Conservation (phyloP, 208 protist genomes). For the Wallacemonas sp. region DNA sequence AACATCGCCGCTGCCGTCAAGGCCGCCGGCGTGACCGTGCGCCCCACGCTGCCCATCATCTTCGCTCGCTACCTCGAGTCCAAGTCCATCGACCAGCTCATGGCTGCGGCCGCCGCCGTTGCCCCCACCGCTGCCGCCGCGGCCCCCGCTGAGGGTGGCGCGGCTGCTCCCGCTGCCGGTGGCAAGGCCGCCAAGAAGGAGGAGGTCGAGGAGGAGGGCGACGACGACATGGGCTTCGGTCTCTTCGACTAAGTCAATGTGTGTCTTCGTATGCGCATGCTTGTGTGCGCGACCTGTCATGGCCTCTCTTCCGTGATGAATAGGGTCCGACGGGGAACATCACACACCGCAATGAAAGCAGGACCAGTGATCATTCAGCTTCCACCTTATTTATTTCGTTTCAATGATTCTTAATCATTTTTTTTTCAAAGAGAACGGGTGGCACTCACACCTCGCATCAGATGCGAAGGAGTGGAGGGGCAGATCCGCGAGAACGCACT, state of each 20-base stretch:
- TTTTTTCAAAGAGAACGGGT: too few relatives aligned
- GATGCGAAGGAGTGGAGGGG: too few relatives aligned
- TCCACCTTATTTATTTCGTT: too few relatives aligned
- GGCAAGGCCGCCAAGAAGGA: conserved; percentile 21
- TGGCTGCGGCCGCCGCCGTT: conserved; percentile 46
- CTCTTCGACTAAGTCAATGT: conserved; percentile 69
- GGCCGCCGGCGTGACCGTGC: conserved; percentile 68
- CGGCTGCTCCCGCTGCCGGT: conserved; percentile 16
- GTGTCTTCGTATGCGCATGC: too few relatives aligned
- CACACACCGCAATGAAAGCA: too few relatives aligned
- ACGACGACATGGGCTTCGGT: conserved; percentile 82
- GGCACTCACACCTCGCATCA: too few relatives aligned
- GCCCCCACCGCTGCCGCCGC: conserved; percentile 38
- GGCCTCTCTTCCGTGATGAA: too few relatives aligned
- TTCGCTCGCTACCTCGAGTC: conserved; percentile 84
- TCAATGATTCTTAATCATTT: too few relatives aligned
- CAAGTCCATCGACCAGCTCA: conserved; percentile 68
- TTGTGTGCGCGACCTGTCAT: too few relatives aligned
- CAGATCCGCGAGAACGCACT: too few relatives aligned
- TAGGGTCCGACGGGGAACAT: too few relatives aligned
- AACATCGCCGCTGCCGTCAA: conserved; percentile 66
- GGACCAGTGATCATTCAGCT: too few relatives aligned
- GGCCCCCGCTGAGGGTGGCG: conserved; percentile 23
- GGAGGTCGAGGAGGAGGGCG: conserved; percentile 53
- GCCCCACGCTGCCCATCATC: conserved; percentile 75